Evolutionary conservation across 208 protist species (phyloP).

Genomic region (Novymonas esmeraldas): DNA sequence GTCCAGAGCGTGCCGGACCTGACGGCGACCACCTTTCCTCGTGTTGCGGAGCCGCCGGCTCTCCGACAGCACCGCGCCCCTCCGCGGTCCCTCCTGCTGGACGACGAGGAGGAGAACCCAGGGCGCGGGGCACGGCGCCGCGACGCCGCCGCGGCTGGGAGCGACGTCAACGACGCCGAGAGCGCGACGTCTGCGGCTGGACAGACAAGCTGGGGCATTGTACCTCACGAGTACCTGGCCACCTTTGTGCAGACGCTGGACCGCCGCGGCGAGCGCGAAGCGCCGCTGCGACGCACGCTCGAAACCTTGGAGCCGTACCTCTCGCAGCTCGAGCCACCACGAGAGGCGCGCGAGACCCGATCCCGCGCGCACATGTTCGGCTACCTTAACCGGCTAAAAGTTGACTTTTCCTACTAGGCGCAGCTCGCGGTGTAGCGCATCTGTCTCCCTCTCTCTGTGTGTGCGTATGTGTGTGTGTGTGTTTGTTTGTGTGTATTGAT

Average conservation of each 20-base stretch:
- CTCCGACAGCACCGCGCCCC: conserved; percentile 11
- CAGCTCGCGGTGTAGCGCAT: no score
- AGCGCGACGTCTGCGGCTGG: no score
- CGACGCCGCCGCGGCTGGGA: background rate
- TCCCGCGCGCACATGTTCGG: conserved; percentile 68
- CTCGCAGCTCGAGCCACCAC: conserved; percentile 32
- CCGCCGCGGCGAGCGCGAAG: conserved; percentile 68
- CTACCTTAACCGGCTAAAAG: conserved; percentile 80
- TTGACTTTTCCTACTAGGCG: conserved; percentile 32
- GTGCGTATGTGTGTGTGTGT: no score
- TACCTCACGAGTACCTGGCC: conserved; percentile 57
- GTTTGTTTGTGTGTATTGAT: no score
- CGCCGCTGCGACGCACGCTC: conserved; percentile 44
- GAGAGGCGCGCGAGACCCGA: conserved; percentile 61
- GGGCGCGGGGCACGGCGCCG: background rate
- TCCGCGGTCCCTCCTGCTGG: conserved; percentile 31
- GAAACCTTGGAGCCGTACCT: conserved; percentile 63
- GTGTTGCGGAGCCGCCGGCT: conserved; percentile 43
- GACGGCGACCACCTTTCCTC: conserved; percentile 30
- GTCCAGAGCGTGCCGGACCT: conserved; percentile 71
- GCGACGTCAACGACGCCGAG: background rate
- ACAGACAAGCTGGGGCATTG: conserved; percentile 68
- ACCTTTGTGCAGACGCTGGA: conserved; percentile 72
- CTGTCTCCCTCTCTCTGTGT: no score
- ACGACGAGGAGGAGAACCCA: conserved; percentile 51